Evolutionary conservation across 108 stramenopile species (phyloP), one percentile per base, ranked within the genome.

Genomic region (Tribonema minus): DNA sequence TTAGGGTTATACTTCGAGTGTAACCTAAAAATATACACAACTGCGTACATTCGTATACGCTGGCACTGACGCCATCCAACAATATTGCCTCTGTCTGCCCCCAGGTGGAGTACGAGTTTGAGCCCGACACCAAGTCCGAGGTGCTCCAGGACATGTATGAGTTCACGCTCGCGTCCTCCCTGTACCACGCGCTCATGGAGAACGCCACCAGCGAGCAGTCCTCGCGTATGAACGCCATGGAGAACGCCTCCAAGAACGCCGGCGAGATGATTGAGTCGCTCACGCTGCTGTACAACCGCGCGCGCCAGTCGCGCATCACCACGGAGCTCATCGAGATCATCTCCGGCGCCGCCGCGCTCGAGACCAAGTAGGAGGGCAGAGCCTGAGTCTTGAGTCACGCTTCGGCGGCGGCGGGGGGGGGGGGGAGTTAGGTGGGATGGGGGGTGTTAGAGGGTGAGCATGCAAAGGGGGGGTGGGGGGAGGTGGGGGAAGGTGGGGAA

Each of bases 251-350:
- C 80, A 95, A 96, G 93, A 99, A 99, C 80, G 97, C 96, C 30
- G 89, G 89, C 29, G 97, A 98, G 76, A 89, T 99, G 94, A 95
- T 98, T 86, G 95, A 95, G 78, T 86, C 88, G 31, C 94, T 98
- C 85, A 96, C 95, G 29, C 91, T 99, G 67, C 85, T 86, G 82
- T 99, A 98, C 91, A 99, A 99, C 86, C 93, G 97, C 86, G 99
- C 97, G 60, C 94, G 99, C 87, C 99, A 99, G 92, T 92, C 97
- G 71, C 91, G 96, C 81, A 99, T 98, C 90, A 99, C 97, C 73
- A 99, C 99, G 37, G 99, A 99, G 91, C 99, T 99, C 76, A 98
- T 98, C 81, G 99, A 99, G 89, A 99, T 99, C 92, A 97, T 99
- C 86, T 99, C 97, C 41, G 99, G 98, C 81, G 99, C 99, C 37